A percentile compares a stretch with the other conserved stretches of the same genome.
phyloP scores from a whole-genome alignment of 331 rosid species.

The Rhamnella rubrinervis region DNA sequence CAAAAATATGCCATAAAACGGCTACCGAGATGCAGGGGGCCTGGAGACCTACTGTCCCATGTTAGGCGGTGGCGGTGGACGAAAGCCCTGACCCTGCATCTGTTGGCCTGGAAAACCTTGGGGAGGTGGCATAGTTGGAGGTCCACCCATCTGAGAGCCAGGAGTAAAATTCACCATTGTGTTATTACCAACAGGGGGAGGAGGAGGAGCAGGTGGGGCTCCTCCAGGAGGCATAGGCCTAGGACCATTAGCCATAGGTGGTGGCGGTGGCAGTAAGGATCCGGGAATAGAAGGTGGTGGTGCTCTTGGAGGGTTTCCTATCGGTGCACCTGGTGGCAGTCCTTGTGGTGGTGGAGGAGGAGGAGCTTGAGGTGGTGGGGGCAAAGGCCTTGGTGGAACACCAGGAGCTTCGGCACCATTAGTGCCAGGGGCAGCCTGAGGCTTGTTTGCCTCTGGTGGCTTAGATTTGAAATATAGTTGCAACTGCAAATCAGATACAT shows the following conservation, averaged over 20 bases:
- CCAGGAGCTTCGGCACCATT: slow-evolving; percentile 78
- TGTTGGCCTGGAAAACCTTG: slow-evolving; percentile 65
- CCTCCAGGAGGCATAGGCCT: slow-evolving; percentile 79
- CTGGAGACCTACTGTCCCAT: slow-evolving; percentile 47
- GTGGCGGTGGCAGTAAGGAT: slow-evolving; percentile 75
- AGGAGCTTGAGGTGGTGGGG: slow-evolving; percentile 85
- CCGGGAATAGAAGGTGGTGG: slow-evolving; percentile 83
- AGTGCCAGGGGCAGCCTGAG: slow-evolving; percentile 63
- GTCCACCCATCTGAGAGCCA: slow-evolving; percentile 47
- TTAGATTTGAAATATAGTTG: slow-evolving; percentile 88
- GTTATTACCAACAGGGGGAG: slow-evolving; percentile 58
- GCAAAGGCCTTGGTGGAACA: slow-evolving; percentile 79
- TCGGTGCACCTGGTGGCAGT: slow-evolving; percentile 59
- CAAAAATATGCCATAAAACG: not conserved
- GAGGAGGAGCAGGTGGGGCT: slow-evolving; percentile 79
- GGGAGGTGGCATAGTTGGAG: slow-evolving; percentile 66
- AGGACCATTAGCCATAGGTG: slow-evolving; percentile 82
- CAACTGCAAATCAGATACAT: slow-evolving; percentile 50
- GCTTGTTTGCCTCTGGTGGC: slow-evolving; percentile 84
- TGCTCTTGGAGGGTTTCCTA: slow-evolving; percentile 71
- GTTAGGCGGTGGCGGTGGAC: slow-evolving; percentile 67
- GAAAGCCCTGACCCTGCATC: slow-evolving; percentile 46
- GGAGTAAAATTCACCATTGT: slow-evolving; percentile 53
- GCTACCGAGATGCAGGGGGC: slow-evolving; percentile 14
- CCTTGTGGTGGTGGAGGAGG: slow-evolving; percentile 94